These are phyloP conservation scores for Przewalskia tangutica DNA, from an alignment of 257 asterid genomes.

Conservation along the genomic window DNA sequence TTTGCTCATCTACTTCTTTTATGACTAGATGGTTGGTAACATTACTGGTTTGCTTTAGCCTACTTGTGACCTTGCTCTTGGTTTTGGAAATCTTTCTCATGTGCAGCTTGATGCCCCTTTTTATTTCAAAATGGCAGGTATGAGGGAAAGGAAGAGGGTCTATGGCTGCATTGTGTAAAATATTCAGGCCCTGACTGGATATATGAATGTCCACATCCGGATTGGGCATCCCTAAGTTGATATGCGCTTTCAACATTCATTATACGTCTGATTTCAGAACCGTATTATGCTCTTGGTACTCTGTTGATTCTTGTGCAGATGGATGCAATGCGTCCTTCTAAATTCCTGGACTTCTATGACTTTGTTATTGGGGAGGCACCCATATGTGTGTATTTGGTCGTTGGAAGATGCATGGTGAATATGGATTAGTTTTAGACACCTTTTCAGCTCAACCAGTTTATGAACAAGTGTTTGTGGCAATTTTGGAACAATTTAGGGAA, in stretches of 20 bases:
- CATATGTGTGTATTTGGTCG: background rate
- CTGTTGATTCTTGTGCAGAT: background rate
- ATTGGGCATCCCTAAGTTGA: conserved; percentile 49
- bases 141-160: conserved; percentile 63
- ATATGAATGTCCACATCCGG: conserved; percentile 74
- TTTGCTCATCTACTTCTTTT: too few species aligned
- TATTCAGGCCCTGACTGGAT: conserved; percentile 82
- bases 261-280: background rate
- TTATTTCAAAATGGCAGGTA: conserved; percentile 51
- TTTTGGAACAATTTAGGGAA: background rate
- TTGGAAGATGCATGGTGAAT: background rate
- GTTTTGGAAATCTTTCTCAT: background rate
- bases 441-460: background rate
- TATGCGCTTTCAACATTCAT: background rate
- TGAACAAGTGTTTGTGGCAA: background rate
- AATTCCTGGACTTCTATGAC: background rate
- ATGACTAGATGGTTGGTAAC: too few species aligned
- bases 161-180: conserved; percentile 81
- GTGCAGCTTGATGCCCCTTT: background rate
- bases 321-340: background rate
- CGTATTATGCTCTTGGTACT: background rate
- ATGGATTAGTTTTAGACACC: background rate
- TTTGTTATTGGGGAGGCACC: background rate
- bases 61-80: background rate
- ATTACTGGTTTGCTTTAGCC: too few species aligned